Conservation (phyloP, 257 asterid genomes). For the Jacaranda mimosifolia region DNA sequence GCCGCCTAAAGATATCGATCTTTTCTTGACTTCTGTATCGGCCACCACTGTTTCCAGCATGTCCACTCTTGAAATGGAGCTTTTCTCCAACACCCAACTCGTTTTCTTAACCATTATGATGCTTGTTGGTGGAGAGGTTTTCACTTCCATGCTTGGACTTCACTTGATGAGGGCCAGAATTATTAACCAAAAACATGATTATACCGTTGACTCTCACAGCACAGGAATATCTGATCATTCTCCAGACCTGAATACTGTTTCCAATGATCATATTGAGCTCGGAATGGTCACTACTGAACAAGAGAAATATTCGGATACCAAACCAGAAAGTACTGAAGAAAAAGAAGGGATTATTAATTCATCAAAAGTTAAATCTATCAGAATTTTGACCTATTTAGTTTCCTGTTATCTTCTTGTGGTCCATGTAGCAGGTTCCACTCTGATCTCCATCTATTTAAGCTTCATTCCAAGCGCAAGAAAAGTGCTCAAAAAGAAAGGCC, state of each 20-base stretch:
- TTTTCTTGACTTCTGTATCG: conserved; percentile 58
- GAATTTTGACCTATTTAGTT: conserved; percentile 37
- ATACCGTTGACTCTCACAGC: not conserved
- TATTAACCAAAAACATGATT: not conserved
- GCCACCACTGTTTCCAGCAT: conserved; percentile 56
- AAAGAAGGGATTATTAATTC: not conserved
- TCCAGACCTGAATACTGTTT: not conserved
- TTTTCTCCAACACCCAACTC: conserved; percentile 57
- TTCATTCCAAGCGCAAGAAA: conserved; percentile 39
- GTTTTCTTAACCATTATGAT: conserved; percentile 49
- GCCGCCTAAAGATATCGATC: conserved; percentile 38
- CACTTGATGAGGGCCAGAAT: conserved; percentile 34
- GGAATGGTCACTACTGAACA: not conserved
- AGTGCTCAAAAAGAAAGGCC: conserved; percentile 45
- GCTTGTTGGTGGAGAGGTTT: conserved; percentile 60
- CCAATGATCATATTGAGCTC: not conserved
- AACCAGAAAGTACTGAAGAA: not conserved
- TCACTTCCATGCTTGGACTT: conserved; percentile 51
- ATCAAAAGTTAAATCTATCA: conserved; percentile 24
- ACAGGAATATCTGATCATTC: not conserved
- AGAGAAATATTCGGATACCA: not conserved
- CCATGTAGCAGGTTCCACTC: conserved; percentile 43
- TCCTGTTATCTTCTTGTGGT: conserved; percentile 40
- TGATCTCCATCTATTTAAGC: conserved; percentile 39
- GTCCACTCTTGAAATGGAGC: conserved; percentile 63